phyloP scores from a whole-genome alignment of 495 filamentous ascomycete genomes.

The Xylaria telfairii region DNA sequence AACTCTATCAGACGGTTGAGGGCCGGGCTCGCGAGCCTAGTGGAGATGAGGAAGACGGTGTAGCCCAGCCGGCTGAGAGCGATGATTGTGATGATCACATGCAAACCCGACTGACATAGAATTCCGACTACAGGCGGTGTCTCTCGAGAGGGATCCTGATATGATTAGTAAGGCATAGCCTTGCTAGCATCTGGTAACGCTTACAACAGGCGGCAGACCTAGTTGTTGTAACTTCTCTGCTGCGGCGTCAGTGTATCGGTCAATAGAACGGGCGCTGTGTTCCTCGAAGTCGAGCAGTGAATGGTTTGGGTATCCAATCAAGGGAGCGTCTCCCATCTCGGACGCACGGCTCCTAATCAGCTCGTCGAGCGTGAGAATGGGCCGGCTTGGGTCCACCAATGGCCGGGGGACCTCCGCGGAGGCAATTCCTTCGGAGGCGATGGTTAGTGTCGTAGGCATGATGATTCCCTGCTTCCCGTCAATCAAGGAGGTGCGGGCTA shows the following conservation, averaged over 20 bases:
- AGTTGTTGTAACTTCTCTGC: conserved; percentile 19
- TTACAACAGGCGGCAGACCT: conserved; percentile 19
- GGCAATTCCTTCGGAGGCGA: not conserved
- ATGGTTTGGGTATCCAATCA: conserved; percentile 25
- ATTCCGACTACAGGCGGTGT: conserved; percentile 51
- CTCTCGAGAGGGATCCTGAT: conserved; percentile 32
- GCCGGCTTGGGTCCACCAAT: conserved; percentile 2
- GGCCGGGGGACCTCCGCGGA: not conserved
- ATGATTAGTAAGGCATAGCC: conserved; percentile 20
- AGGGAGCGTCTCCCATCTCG: conserved; percentile 21
- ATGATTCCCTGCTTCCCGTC: not conserved
- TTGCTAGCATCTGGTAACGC: not conserved
- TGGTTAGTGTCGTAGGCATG: conserved; percentile 1
- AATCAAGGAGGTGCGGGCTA: not conserved
- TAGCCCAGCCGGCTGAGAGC: conserved; percentile 54
- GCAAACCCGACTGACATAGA: conserved; percentile 48
- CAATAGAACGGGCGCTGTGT: conserved; percentile 19
- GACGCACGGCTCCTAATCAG: conserved; percentile 21
- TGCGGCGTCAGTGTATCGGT: conserved; percentile 22
- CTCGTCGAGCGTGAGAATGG: conserved; percentile 21
- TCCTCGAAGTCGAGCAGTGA: conserved; percentile 19
- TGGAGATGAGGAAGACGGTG: conserved; percentile 55
- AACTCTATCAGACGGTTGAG: conserved; percentile 48
- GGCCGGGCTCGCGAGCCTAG: conserved; percentile 51
- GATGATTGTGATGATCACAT: conserved; percentile 51